These are phyloP conservation scores for Acanthochlamys bracteata DNA, from an alignment of 106 monocot genomes.

Conservation along the genomic window DNA sequence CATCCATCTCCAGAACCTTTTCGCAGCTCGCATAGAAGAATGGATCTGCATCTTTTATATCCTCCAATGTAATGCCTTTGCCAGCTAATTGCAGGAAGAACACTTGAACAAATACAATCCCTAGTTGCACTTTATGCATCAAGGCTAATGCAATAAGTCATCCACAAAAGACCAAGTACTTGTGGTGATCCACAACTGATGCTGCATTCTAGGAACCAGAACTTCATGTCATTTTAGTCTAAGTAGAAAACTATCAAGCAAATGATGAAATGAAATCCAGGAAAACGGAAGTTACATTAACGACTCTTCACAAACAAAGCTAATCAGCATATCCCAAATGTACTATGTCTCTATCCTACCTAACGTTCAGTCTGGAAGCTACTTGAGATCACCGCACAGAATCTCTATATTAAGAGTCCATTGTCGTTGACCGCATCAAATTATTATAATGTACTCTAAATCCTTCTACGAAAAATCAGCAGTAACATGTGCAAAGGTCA, in stretches of 20 bases:
- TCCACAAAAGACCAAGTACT: conserved; percentile 70
- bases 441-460: too few species aligned
- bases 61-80: conserved; percentile 46
- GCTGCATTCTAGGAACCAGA: conserved; percentile 25
- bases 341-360: too few species aligned
- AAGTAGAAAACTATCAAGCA: neutral
- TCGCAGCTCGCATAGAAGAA: conserved; percentile 57
- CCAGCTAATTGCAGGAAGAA: conserved; percentile 77
- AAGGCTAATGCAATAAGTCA: conserved; percentile 67
- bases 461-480: too few species aligned
- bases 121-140: conserved; percentile 72
- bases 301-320: neutral
- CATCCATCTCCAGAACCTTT: conserved; percentile 70
- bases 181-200: conserved; percentile 67
- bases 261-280: neutral
- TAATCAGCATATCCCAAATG: too few species aligned
- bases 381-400: too few species aligned
- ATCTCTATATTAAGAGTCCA: too few species aligned
- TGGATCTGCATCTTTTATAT: conserved; percentile 69
- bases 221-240: neutral
- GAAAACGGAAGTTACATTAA: neutral
- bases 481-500: too few species aligned
- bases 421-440: too few species aligned
- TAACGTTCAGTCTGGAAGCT: too few species aligned
- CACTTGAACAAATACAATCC: conserved; percentile 50